A percentile compares a stretch with the other conserved stretches of the same genome.
phyloP scores from a whole-genome alignment of 1,139 yeast species.

The Lodderomyces beijingensis region DNA sequence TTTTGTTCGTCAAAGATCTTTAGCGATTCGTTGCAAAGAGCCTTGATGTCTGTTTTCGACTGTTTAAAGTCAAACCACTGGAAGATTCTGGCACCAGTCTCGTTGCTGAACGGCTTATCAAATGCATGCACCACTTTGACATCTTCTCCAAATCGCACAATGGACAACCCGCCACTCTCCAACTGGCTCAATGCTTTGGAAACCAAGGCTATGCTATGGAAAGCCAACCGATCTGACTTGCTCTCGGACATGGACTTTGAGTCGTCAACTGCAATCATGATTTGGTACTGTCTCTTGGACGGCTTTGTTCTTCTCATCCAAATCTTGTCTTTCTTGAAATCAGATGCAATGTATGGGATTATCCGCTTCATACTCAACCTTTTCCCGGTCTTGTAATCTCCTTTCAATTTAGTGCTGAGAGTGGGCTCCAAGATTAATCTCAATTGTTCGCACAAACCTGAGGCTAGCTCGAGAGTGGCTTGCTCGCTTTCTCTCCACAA shows the following conservation, averaged over 20 bases:
- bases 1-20: slow-evolving; percentile 71
- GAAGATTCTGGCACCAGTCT: slow-evolving; percentile 79
- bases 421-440: slow-evolving; percentile 94
- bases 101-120: slow-evolving; percentile 73
- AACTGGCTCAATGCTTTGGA: slow-evolving; percentile 90
- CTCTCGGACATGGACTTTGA: slow-evolving; percentile 97
- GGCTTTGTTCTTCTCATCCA: slow-evolving; percentile 99
- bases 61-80: slow-evolving; percentile 92
- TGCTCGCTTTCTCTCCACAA: slow-evolving; percentile 82
- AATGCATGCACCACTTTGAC: slow-evolving; percentile 87
- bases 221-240: slow-evolving; percentile 83
- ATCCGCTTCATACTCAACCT: slow-evolving; percentile 95
- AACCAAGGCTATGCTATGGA: slow-evolving; percentile 90
- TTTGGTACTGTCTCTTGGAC: slow-evolving; percentile 93
- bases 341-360: slow-evolving; percentile 96
- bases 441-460: slow-evolving; percentile 87
- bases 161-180: slow-evolving; percentile 90
- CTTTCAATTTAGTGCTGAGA: slow-evolving; percentile 84
- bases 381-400: slow-evolving; percentile 97
- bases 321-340: slow-evolving; percentile 94
- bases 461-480: slow-evolving; percentile 81
- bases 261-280: slow-evolving; percentile 96
- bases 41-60: slow-evolving; percentile 76
- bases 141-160: slow-evolving; percentile 86
- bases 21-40: slow-evolving; percentile 68